Evolutionary conservation across 306 rosid species (phyloP).

Genomic region (Medicago ruthenica): DNA sequence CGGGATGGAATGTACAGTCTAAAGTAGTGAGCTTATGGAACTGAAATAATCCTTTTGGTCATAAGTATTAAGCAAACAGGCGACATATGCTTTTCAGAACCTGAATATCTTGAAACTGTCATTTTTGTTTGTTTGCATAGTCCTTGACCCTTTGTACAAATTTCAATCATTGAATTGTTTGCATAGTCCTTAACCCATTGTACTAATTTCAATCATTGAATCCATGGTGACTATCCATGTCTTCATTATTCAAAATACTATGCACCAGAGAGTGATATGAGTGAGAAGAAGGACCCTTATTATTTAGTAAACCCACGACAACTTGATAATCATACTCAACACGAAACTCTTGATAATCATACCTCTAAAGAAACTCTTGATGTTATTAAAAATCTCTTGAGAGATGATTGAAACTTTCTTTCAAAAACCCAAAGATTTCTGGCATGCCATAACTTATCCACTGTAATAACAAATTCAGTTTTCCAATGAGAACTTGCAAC

Average conservation of each 20-base stretch:
- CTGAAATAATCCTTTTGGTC: slow-evolving; percentile 32
- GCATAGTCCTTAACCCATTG: background rate
- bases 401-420: too few relatives aligned
- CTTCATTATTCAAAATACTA: background rate
- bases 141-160: background rate
- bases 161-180: background rate
- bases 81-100: slow-evolving; percentile 20
- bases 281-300: too few relatives aligned
- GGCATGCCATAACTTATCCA: too few relatives aligned
- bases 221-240: background rate
- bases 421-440: too few relatives aligned
- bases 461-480: too few relatives aligned
- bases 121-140: background rate
- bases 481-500: too few relatives aligned
- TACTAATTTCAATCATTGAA: background rate
- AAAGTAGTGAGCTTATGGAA: slow-evolving; percentile 50
- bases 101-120: background rate
- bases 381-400: too few relatives aligned
- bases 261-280: too few relatives aligned
- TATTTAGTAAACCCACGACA: too few relatives aligned
- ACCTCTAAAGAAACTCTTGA: too few relatives aligned
- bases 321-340: too few relatives aligned
- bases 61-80: slow-evolving; percentile 34
- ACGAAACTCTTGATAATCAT: too few relatives aligned
- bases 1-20: slow-evolving; percentile 81